Evolutionary conservation across 2,329 filamentous ascomycete genomes (phyloP).

Genomic region (Volutella citrinella): DNA sequence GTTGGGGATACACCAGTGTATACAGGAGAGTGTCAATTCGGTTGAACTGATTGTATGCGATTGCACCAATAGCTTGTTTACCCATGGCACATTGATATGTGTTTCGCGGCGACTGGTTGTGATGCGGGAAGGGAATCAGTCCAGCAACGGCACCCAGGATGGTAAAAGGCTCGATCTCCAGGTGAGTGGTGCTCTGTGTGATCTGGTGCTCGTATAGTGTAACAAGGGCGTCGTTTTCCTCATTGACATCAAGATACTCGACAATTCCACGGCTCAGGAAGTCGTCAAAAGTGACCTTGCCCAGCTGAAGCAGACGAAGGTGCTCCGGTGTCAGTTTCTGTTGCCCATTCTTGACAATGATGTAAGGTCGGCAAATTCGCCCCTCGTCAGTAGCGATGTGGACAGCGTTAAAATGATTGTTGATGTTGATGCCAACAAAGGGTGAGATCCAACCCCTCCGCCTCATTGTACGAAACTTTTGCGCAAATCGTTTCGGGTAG

Average conservation of each 20-base stretch:
- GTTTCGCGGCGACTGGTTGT: slow-evolving; percentile 98
- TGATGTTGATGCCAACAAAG: slow-evolving; percentile 95
- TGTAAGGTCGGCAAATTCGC: slow-evolving; percentile 91
- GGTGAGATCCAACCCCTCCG: slow-evolving; percentile 90
- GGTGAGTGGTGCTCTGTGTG: slow-evolving; percentile 78
- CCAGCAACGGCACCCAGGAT: slow-evolving; percentile 93
- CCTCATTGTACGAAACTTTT: slow-evolving; percentile 80
- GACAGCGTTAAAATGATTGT: slow-evolving; percentile 85
- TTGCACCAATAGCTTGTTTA: slow-evolving; percentile 98
- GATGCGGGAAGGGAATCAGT: slow-evolving; percentile 95
- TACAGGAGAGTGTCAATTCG: slow-evolving; percentile 95
- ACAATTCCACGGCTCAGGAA: slow-evolving; percentile 87
- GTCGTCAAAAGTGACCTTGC: slow-evolving; percentile 87
- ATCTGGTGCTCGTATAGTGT: slow-evolving; percentile 86
- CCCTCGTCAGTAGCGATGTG: slow-evolving; percentile 97
- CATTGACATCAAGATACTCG: slow-evolving; percentile 96
- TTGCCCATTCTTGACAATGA: slow-evolving; percentile 86
- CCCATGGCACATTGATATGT: slow-evolving; percentile 99
- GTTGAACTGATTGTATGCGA: slow-evolving; percentile 97
- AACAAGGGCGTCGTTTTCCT: slow-evolving; percentile 95
- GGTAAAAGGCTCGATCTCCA: slow-evolving; percentile 98
- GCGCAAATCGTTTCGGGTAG: slow-evolving; percentile 81
- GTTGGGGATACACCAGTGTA: slow-evolving; percentile 94
- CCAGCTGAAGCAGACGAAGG: slow-evolving; percentile 76
- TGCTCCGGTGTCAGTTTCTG: slow-evolving; percentile 78